Percentiles rank a stretch among this genome's conserved stretches.
Evolutionary conservation across 1,139 yeast genomes (phyloP).

Genomic region (Zygotorulaspora mrakii): DNA sequence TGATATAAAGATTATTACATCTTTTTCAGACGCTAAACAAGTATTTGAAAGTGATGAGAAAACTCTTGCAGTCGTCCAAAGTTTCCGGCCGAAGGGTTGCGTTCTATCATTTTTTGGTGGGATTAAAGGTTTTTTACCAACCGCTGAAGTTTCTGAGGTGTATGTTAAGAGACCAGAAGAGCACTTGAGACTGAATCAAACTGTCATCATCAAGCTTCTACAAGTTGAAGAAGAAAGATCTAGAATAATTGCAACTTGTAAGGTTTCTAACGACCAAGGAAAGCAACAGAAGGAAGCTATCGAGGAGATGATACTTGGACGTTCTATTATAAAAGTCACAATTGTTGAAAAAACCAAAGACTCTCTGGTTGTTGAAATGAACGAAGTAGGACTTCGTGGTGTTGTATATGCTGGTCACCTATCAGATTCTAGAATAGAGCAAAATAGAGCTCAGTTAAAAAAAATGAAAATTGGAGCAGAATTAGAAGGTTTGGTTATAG

Average conservation of each 20-base stretch:
- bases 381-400: conserved; percentile 55
- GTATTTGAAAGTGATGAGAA: conserved; percentile 47
- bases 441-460: conserved; percentile 61
- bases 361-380: conserved; percentile 63
- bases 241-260: conserved; percentile 69
- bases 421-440: conserved; percentile 70
- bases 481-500: conserved; percentile 60
- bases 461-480: conserved; percentile 56
- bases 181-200: conserved; percentile 78
- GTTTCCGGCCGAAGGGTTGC: conserved; percentile 73
- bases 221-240: conserved; percentile 52
- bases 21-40: conserved; percentile 48
- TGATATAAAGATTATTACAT: conserved; percentile 42
- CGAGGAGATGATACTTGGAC: conserved; percentile 54
- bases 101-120: conserved; percentile 79
- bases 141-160: conserved; percentile 85
- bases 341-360: conserved; percentile 76
- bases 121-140: conserved; percentile 76
- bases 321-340: conserved; percentile 55
- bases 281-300: conserved; percentile 49
- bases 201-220: conserved; percentile 67
- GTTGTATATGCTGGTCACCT: conserved; percentile 72
- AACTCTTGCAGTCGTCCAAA: conserved; percentile 72
- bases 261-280: conserved; percentile 55
- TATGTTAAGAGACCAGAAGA: conserved; percentile 75